Evolutionary conservation across 371 early-diverging fungal genomes (phyloP).

Genomic region (Encephalitozoon cuniculi): DNA sequence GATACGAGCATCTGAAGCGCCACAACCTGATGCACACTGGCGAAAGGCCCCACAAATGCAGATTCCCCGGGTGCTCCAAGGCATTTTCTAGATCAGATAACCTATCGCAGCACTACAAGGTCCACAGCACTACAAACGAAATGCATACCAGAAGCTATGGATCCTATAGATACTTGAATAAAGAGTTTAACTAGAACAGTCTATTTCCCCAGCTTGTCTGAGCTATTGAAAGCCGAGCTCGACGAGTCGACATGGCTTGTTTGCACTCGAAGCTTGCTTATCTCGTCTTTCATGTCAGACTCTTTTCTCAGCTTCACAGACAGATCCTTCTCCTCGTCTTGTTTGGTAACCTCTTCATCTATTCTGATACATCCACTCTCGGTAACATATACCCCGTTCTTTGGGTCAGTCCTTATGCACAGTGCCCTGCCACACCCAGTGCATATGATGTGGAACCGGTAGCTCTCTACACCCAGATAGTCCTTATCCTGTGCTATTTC

Average conservation of each 20-base stretch:
- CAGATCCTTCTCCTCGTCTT: neutral
- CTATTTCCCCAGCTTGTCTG: neutral
- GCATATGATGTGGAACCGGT: slow-evolving; percentile 86
- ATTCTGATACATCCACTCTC: slow-evolving; percentile 66
- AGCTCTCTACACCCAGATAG: slow-evolving; percentile 75
- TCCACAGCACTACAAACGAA: slow-evolving; percentile 42
- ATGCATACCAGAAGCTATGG: neutral
- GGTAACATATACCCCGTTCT: slow-evolving; percentile 81
- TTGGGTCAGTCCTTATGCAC: slow-evolving; percentile 90
- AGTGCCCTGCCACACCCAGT: slow-evolving; percentile 82
- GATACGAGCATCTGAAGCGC: slow-evolving; percentile 71
- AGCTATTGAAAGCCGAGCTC: neutral
- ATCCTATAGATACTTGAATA: slow-evolving; percentile 6
- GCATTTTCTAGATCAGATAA: slow-evolving; percentile 76
- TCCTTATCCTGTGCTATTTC: slow-evolving; percentile 67
- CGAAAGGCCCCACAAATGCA: slow-evolving; percentile 73
- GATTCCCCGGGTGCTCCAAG: slow-evolving; percentile 67
- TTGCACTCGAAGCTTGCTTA: neutral
- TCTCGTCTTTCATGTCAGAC: neutral
- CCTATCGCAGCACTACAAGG: slow-evolving; percentile 64
- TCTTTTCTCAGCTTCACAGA: neutral
- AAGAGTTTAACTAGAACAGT: slow-evolving; percentile 19
- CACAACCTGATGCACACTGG: slow-evolving; percentile 77
- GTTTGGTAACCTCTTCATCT: neutral
- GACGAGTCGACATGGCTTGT: neutral